phyloP scores from a whole-genome alignment of 306 rosid species.

The Medicago truncatula region MtrunA17r5.0-ANR NC_053044.1:3143001-3143500 shows the following conservation, averaged over 20 bases:
- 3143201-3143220: background rate
- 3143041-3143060: constrained; percentile 30
- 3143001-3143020: constrained; percentile 27
- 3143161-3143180: constrained; percentile 52
- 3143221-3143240: background rate
- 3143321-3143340: constrained; percentile 44
- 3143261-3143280: constrained; percentile 40
- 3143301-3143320: constrained; percentile 55
- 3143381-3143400: constrained; percentile 71
- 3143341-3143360: constrained; percentile 58
- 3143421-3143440: constrained; percentile 66
- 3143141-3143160: constrained; percentile 58
- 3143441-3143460: constrained; percentile 70
- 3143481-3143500: constrained; percentile 41
- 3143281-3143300: constrained; percentile 51
- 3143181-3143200: background rate
- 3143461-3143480: constrained; percentile 65
- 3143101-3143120: constrained; percentile 37
- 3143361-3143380: constrained; percentile 72
- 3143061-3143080: constrained; percentile 40
- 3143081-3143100: constrained; percentile 47
- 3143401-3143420: constrained; percentile 62
- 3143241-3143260: constrained; percentile 19
- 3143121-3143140: constrained; percentile 42
- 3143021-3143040: constrained; percentile 37